A percentile compares a stretch with the other conserved stretches of the same genome.
Evolutionary conservation across 257 asterid genomes (phyloP).

Genomic region (Craterostigma plantagineum): DNA sequence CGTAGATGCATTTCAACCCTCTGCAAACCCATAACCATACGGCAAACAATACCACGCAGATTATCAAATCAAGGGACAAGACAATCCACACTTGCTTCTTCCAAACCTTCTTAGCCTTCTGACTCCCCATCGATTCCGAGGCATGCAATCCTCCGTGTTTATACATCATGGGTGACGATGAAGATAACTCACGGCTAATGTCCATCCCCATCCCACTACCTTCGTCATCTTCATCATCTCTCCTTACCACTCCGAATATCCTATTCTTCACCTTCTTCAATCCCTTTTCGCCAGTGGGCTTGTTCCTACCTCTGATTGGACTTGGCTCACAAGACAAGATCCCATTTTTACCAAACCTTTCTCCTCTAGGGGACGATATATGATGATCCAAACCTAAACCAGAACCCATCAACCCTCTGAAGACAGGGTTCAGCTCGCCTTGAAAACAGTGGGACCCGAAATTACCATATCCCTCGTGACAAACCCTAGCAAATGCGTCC

Average conservation of each 20-base stretch:
- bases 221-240: conserved; percentile 15
- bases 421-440: conserved; percentile 67
- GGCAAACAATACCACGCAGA: conserved; percentile 44
- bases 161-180: conserved; percentile 15
- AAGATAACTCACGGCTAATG: conserved; percentile 16
- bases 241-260: conserved; percentile 15
- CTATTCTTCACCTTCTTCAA: conserved; percentile 29
- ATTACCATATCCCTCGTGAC: conserved; percentile 21
- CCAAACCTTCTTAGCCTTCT: conserved; percentile 60
- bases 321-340: conserved; percentile 13
- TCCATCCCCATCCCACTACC: no score
- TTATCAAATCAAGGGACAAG: conserved; percentile 47
- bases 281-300: conserved; percentile 13
- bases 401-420: conserved; percentile 42
- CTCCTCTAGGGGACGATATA: conserved; percentile 21
- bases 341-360: conserved; percentile 14
- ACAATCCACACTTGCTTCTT: conserved; percentile 75
- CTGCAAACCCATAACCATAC: conserved; percentile 80
- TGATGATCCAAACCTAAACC: conserved; percentile 16
- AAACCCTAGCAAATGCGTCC: conserved; percentile 28
- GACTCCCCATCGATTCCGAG: conserved; percentile 24
- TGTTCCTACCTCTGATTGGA: conserved; percentile 15
- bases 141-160: no score
- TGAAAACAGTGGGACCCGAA: conserved; percentile 61
- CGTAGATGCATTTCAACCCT: conserved; percentile 64